Conservation (phyloP, 2,329 filamentous ascomycete species). For the Fusarium sp. region DNA sequence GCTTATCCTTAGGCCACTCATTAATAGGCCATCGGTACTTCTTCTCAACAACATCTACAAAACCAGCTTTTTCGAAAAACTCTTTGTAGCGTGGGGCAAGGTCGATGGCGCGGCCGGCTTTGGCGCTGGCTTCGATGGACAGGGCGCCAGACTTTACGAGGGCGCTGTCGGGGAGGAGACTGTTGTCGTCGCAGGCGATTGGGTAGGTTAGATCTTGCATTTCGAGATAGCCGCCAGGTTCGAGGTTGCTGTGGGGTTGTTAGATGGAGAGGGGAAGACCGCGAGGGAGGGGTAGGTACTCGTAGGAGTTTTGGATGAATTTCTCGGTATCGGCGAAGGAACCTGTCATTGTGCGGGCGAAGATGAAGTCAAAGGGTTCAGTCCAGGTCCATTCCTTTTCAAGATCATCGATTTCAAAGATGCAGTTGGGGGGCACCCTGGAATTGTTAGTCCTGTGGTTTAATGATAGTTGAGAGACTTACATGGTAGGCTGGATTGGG, state of each 20-base stretch:
- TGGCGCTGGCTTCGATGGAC: slow-evolving; percentile 6
- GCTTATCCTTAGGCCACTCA: slow-evolving; percentile 24
- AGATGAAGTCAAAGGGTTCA: slow-evolving; percentile 3
- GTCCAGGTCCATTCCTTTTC: slow-evolving; percentile 20
- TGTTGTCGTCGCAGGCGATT: slow-evolving; percentile 6
- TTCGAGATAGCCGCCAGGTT: slow-evolving; percentile 6
- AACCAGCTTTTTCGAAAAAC: slow-evolving; percentile 6
- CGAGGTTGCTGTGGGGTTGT: neutral
- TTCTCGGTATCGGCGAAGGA: slow-evolving; percentile 12
- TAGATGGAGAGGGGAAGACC: fast-evolving
- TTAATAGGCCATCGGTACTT: slow-evolving; percentile 22
- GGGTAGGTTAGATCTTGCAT: slow-evolving; percentile 22
- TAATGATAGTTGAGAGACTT: too few species aligned
- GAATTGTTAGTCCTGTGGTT: neutral
- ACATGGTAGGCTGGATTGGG: slow-evolving; percentile 10
- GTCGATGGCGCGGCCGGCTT: neutral
- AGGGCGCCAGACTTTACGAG: neutral
- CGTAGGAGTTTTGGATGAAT: neutral
- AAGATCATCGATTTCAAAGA: slow-evolving; percentile 10
- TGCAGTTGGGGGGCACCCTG: slow-evolving; percentile 3
- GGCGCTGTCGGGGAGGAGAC: neutral
- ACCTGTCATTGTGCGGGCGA: slow-evolving; percentile 14
- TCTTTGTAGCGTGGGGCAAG: slow-evolving; percentile 10
- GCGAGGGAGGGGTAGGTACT: neutral
- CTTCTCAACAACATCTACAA: neutral